phyloP scores from a whole-genome alignment of 2,329 filamentous ascomycete genomes.

The Parastagonospora avenae region DNA sequence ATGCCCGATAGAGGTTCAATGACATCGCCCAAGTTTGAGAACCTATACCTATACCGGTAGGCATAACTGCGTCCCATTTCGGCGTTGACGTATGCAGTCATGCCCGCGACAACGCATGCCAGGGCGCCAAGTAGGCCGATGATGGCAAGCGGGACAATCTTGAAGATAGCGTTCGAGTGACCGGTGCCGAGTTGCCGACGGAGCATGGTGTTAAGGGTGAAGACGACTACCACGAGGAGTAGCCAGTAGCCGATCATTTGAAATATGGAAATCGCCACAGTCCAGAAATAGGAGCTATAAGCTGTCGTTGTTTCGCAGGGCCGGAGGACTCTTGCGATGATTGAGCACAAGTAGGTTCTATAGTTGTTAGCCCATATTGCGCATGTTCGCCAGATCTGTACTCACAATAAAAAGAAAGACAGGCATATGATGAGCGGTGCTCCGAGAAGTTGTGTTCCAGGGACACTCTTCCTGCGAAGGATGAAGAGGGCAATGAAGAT shows the following conservation, averaged over 20 bases:
- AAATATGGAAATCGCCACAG: conserved; percentile 25
- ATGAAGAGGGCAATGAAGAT: conserved; percentile 19
- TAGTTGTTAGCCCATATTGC: background rate
- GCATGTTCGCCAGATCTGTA: background rate
- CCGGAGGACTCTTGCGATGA: conserved; percentile 16
- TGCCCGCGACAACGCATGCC: conserved; percentile 11
- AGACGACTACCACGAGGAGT: conserved; percentile 31
- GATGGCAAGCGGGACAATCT: conserved; percentile 13
- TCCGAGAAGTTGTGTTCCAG: conserved; percentile 29
- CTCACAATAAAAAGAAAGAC: conserved; percentile 25
- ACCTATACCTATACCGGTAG: no score
- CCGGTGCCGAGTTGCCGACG: conserved; percentile 17
- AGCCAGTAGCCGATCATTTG: conserved; percentile 19
- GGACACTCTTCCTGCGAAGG: conserved; percentile 21
- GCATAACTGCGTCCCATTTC: conserved; percentile 2
- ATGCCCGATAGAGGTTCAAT: conserved; percentile 1
- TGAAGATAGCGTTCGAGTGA: conserved; percentile 12
- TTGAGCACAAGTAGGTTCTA: conserved; percentile 14
- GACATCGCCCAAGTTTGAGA: background rate
- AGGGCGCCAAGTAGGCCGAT: conserved; percentile 27
- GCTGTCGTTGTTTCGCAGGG: conserved; percentile 12
- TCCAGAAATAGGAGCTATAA: conserved; percentile 8
- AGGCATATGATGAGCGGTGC: conserved; percentile 18
- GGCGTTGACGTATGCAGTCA: conserved; percentile 18
- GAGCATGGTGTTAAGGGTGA: conserved; percentile 31